These are phyloP conservation scores for Apiospora kogelbergensis DNA, from an alignment of 2,329 filamentous ascomycete genomes.

Conservation along the genomic window DNA sequence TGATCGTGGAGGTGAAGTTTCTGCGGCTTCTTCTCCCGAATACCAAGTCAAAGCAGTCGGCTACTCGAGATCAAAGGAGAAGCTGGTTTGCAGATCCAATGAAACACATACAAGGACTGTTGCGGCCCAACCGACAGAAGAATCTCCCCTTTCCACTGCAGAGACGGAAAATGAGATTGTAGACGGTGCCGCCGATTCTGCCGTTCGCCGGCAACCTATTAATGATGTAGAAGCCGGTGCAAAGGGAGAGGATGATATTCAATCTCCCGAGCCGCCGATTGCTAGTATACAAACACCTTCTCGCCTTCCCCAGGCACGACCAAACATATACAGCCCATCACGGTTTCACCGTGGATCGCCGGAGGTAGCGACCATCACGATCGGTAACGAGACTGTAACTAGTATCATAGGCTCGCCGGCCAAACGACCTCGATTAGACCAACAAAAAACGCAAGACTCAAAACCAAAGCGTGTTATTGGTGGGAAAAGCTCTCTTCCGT, in stretches of 20 bases:
- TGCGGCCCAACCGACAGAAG: not conserved
- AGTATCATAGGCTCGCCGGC: slow-evolving; percentile 62
- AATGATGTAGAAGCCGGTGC: not conserved
- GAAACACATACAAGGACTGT: not conserved
- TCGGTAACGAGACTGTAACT: slow-evolving; percentile 67
- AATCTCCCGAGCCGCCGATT: slow-evolving; percentile 30
- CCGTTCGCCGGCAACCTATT: not conserved
- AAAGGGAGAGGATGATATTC: not conserved
- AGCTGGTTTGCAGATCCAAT: not conserved
- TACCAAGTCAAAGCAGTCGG: slow-evolving; percentile 10
- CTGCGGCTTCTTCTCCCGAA: slow-evolving; percentile 7
- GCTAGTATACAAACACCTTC: slow-evolving; percentile 34
- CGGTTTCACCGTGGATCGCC: slow-evolving; percentile 56
- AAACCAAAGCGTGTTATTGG: slow-evolving; percentile 28
- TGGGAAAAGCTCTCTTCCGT: slow-evolving; percentile 34
- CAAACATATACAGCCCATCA: slow-evolving; percentile 21
- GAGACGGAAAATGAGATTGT: not conserved
- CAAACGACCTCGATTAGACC: slow-evolving; percentile 45
- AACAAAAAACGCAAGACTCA: slow-evolving; percentile 30
- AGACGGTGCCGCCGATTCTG: slow-evolving; percentile 10
- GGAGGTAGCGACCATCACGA: slow-evolving; percentile 72
- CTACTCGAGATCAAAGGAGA: slow-evolving; percentile 13
- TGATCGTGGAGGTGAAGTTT: slow-evolving; percentile 14
- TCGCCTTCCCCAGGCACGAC: slow-evolving; percentile 26
- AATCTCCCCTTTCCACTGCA: not conserved